Percentiles rank a stretch among this genome's conserved stretches.
Conservation (phyloP, 495 filamentous ascomycete genomes). For the Aspergillus sparsus region DNA sequence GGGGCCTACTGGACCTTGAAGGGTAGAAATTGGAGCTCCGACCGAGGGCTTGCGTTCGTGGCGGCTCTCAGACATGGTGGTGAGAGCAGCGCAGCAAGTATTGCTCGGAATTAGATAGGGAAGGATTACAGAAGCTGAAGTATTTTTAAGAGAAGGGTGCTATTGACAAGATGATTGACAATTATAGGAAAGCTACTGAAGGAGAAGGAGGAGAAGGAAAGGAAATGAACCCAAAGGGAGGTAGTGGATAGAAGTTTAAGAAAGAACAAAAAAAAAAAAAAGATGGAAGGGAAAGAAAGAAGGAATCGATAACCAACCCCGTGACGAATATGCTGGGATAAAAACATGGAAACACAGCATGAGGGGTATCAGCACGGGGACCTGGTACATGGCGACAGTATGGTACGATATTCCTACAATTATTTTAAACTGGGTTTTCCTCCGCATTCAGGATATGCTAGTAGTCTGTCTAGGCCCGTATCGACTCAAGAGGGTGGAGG, state of each 20-base stretch:
- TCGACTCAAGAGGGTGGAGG: slow-evolving; percentile 7
- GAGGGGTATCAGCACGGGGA: slow-evolving; percentile 19
- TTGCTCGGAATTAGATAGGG: background rate
- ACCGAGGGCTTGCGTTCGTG: slow-evolving; percentile 75
- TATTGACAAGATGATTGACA: background rate
- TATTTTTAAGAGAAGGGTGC: background rate
- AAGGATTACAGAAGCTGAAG: background rate
- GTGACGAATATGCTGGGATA: slow-evolving; percentile 18
- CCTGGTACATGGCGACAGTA: slow-evolving; percentile 5
- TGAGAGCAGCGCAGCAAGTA: background rate
- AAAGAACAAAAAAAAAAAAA: background rate
- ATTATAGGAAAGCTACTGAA: background rate
- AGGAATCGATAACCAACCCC: slow-evolving; percentile 20
- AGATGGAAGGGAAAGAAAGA: slow-evolving; percentile 17
- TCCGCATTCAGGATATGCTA: slow-evolving; percentile 3
- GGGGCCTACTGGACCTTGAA: slow-evolving; percentile 78
- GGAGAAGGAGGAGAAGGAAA: background rate
- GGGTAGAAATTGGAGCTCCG: slow-evolving; percentile 76
- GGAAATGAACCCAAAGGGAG: background rate
- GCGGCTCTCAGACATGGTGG: slow-evolving; percentile 27
- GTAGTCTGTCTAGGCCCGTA: slow-evolving; percentile 5
- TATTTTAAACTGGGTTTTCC: background rate
- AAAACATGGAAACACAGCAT: slow-evolving; percentile 18
- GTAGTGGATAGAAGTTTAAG: no score
- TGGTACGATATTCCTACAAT: slow-evolving; percentile 6